Conservation (phyloP, 805 yeast genomes). For the Metschnikowia chrysomelidarum region DNA sequence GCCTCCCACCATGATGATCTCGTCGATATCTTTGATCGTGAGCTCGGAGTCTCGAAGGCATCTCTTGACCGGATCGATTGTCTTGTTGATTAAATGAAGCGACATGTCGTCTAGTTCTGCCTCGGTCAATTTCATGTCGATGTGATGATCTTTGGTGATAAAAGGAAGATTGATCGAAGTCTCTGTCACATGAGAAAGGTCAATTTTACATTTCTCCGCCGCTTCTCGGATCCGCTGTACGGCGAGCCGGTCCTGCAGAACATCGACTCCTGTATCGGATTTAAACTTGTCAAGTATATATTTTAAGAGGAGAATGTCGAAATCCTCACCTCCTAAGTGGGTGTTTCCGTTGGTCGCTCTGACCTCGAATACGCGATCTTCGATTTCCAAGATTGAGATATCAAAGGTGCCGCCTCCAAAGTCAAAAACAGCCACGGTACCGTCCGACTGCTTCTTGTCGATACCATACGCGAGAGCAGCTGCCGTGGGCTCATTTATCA, state of each 20-base stretch:
- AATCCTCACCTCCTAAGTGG: constrained; percentile 85
- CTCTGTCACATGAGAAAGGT: constrained; percentile 60
- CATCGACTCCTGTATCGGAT: constrained; percentile 50
- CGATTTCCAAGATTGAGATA: constrained; percentile 73
- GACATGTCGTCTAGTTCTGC: constrained; percentile 67
- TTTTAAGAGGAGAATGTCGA: constrained; percentile 62
- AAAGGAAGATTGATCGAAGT: constrained; percentile 71
- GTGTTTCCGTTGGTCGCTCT: constrained; percentile 83
- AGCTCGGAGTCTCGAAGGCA: constrained; percentile 75
- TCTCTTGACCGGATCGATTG: constrained; percentile 70
- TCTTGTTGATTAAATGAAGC: constrained; percentile 60
- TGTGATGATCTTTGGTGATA: constrained; percentile 58
- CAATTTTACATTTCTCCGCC: constrained; percentile 75
- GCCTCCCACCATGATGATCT: constrained; percentile 79
- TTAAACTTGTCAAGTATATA: constrained; percentile 57
- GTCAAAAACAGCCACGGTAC: constrained; percentile 62
- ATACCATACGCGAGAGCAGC: constrained; percentile 97
- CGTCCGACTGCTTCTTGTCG: constrained; percentile 53
- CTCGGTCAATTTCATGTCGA: constrained; percentile 58
- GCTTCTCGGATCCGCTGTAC: constrained; percentile 79
- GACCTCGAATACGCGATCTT: constrained; percentile 79
- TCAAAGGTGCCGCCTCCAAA: constrained; percentile 88
- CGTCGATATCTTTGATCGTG: constrained; percentile 63
- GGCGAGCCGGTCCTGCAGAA: constrained; percentile 51
- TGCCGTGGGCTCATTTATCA: constrained; percentile 80